These are phyloP conservation scores for Plasmodium coatneyi DNA, from an alignment of 169 alveolate genomes.

Conservation along the genomic window DNA sequence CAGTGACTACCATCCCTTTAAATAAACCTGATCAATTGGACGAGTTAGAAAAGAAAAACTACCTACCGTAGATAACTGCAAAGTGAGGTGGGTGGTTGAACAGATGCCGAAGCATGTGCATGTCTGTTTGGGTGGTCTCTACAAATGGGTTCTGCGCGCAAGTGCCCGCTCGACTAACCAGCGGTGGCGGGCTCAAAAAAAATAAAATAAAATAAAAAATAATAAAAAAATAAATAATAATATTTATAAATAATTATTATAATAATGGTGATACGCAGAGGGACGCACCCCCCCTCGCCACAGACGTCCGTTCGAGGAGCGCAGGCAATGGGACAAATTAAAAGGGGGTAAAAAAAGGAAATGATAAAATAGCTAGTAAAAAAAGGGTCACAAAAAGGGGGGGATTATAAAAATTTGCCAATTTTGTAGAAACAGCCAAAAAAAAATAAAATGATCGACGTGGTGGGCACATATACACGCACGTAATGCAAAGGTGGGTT, in stretches of 20 bases:
- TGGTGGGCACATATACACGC: neutral
- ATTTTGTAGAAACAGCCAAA: neutral
- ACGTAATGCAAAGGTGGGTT: neutral
- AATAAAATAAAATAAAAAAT: no score
- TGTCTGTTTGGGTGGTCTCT: neutral
- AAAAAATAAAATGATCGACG: neutral
- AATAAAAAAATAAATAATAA: no score
- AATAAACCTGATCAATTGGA: neutral
- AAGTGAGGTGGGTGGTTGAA: neutral
- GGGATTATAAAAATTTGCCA: neutral
- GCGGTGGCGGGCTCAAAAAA: neutral
- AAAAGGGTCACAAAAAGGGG: neutral
- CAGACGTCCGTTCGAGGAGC: neutral
- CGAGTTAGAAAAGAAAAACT: neutral
- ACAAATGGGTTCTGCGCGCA: neutral
- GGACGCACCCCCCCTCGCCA: neutral
- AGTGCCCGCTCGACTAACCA: neutral
- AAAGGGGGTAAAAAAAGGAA: neutral
- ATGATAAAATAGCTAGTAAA: neutral
- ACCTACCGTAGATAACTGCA: neutral
- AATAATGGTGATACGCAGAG: neutral
- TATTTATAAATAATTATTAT: no score
- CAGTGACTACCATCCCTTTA: no score
- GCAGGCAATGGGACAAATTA: neutral
- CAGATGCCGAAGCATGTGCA: neutral